Evolutionary conservation across 176 grass and related monocot genomes (phyloP).

Genomic region (Olyra latifolia): DNA sequence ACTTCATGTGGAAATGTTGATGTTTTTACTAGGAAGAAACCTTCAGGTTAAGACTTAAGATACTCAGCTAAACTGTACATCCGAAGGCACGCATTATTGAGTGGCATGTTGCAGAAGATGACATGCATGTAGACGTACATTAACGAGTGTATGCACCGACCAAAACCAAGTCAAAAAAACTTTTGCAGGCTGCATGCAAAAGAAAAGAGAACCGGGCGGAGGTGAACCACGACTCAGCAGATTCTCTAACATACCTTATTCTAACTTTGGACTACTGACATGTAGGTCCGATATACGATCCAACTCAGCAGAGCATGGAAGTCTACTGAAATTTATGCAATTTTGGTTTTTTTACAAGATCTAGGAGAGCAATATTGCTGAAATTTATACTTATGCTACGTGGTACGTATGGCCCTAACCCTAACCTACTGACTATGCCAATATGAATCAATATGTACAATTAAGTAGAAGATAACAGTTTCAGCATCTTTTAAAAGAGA

Average conservation of each 20-base stretch:
- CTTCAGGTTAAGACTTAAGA: neutral
- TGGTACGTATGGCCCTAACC: neutral
- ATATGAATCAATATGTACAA: neutral
- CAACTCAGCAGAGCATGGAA: no score
- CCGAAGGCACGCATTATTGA: neutral
- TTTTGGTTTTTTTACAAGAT: neutral
- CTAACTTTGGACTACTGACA: no score
- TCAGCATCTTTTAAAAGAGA: neutral
- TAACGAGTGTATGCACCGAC: conserved; percentile 25
- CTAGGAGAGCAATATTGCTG: neutral
- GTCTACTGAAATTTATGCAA: conserved; percentile 2
- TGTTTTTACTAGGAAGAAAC: neutral
- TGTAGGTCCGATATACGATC: no score
- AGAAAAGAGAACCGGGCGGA: no score
- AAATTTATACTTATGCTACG: neutral
- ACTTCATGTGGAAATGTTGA: neutral
- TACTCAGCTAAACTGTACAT: neutral
- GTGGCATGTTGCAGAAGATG: neutral
- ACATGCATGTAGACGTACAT: neutral
- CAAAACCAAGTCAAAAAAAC: conserved; percentile 25
- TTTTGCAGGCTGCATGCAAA: conserved; percentile 22
- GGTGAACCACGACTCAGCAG: no score
- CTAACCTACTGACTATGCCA: neutral
- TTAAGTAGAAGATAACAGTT: neutral
- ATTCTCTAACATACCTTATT: no score